Conservation (phyloP, 163 green algal genomes). For the Chlorella variabilis region DNA sequence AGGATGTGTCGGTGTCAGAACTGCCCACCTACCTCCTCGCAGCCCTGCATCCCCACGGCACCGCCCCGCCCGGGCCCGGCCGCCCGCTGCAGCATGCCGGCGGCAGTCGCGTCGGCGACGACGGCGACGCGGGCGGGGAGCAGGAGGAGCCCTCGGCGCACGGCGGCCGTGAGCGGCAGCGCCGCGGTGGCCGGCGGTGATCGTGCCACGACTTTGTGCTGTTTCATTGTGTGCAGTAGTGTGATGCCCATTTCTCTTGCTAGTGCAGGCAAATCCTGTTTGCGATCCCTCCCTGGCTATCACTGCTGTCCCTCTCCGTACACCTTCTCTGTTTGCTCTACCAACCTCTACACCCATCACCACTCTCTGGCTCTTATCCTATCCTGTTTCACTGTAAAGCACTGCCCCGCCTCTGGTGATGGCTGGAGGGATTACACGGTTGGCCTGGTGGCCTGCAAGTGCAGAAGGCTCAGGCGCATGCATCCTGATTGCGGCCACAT, state of each 20-base stretch:
- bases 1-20: slow-evolving; percentile 38
- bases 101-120: neutral
- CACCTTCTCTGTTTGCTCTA: no score
- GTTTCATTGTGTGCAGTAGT: no score
- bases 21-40: slow-evolving; percentile 23
- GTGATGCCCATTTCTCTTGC: no score
- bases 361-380: neutral
- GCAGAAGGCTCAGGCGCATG: no score
- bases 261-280: no score
- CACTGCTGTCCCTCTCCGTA: no score
- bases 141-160: slow-evolving; percentile 13
- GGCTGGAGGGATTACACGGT: no score
- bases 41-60: slow-evolving; percentile 22
- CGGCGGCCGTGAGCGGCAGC: slow-evolving; percentile 7
- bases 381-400: no score
- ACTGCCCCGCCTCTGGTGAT: no score
- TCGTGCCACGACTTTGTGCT: neutral
- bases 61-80: neutral
- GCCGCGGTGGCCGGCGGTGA: neutral
- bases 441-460: no score
- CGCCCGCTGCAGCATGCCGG: neutral
- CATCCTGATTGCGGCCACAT: no score
- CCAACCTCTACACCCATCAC: neutral
- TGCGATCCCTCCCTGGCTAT: no score
- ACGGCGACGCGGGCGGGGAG: slow-evolving; percentile 5